phyloP scores from a whole-genome alignment of 1,284 basidiomycete genomes.

The Cryptococcus hybrid region DNA sequence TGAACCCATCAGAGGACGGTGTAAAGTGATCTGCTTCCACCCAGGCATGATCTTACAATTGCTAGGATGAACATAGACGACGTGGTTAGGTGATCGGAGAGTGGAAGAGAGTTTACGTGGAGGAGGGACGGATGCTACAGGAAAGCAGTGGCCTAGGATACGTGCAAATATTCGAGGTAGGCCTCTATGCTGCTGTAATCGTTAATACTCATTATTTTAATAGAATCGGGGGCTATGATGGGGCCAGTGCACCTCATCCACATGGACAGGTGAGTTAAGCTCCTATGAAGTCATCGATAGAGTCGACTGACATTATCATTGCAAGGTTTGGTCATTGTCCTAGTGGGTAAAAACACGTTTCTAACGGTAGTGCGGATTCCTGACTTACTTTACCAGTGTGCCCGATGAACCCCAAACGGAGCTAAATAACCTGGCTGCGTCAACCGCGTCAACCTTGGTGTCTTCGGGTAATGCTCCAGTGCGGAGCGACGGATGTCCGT shows the following conservation, averaged over 20 bases:
- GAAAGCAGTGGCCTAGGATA: slow-evolving; percentile 59
- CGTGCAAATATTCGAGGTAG: slow-evolving; percentile 85
- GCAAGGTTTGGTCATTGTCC: slow-evolving; percentile 76
- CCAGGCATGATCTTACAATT: slow-evolving; percentile 89
- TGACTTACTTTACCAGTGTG: slow-evolving; percentile 42
- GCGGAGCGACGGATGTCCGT: slow-evolving; percentile 59
- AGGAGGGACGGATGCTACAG: slow-evolving; percentile 54
- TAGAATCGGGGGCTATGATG: slow-evolving; percentile 95
- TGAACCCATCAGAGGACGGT: slow-evolving; percentile 75
- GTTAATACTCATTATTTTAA: neutral
- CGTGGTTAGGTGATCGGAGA: slow-evolving; percentile 66
- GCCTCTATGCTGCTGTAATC: slow-evolving; percentile 7
- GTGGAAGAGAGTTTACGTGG: slow-evolving; percentile 70
- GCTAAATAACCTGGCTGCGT: slow-evolving; percentile 1
- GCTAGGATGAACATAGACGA: slow-evolving; percentile 65
- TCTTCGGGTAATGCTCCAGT: neutral
- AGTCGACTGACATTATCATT: neutral
- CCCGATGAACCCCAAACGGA: slow-evolving; percentile 71
- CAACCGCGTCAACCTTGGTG: too few relatives aligned
- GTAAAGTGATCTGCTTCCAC: slow-evolving; percentile 88
- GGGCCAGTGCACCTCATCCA: slow-evolving; percentile 91
- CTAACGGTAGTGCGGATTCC: neutral
- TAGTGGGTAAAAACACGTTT: slow-evolving; percentile 33
- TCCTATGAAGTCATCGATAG: neutral
- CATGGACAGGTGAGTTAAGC: slow-evolving; percentile 61